A percentile compares a stretch with the other conserved stretches of the same genome.
Conservation (phyloP, 345 rosid species). For the Eucalyptus rudis region DNA sequence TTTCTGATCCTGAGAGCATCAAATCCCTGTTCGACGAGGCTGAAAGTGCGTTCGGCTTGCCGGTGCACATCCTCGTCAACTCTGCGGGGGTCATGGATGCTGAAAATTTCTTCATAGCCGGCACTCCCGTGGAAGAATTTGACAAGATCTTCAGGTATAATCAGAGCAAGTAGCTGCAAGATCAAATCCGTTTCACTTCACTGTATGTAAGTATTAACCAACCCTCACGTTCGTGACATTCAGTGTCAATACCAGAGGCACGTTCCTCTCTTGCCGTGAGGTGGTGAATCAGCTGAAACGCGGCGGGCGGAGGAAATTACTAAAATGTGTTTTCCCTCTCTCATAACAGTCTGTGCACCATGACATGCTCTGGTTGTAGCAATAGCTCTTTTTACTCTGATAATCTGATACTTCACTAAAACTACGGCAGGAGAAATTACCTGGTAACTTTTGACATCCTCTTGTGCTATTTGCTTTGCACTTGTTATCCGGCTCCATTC, state of each 20-base stretch:
- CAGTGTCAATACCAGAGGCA: conserved; percentile 13
- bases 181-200: too few species aligned
- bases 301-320: conserved; percentile 4
- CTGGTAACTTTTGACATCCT: neutral
- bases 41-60: neutral
- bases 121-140: neutral
- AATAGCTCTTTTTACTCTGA: neutral
- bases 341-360: neutral
- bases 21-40: neutral
- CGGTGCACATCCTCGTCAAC: neutral
- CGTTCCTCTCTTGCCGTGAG: conserved; percentile 20
- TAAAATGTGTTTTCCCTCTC: neutral
- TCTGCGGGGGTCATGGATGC: neutral
- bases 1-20: neutral
- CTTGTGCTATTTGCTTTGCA: neutral
- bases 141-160: neutral
- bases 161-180: neutral
- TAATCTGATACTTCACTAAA: neutral
- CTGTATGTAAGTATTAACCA: neutral
- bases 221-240: neutral
- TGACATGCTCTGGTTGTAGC: neutral
- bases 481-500: neutral
- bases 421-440: neutral
- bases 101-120: neutral
- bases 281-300: conserved; percentile 2